phyloP scores from a whole-genome alignment of 2,329 filamentous ascomycete species.

The Talaromyces amestolkiae region DNA sequence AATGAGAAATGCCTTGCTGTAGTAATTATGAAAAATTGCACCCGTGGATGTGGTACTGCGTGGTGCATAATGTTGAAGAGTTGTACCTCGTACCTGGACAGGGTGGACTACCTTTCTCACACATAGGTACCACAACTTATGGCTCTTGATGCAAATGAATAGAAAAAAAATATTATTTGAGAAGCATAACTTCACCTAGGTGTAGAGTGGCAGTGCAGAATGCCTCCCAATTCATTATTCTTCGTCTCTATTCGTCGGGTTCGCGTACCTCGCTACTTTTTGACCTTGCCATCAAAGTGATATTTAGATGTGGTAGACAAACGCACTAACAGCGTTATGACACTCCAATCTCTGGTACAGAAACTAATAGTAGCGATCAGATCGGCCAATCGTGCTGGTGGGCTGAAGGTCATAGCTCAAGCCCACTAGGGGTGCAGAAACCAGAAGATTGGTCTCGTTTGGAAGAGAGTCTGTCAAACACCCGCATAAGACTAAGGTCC shows the following conservation, averaged over 20 bases:
- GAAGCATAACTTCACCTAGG: background rate
- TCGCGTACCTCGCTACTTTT: background rate
- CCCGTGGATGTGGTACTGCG: background rate
- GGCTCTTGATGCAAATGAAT: background rate
- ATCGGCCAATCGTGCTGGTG: background rate
- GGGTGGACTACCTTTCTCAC: background rate
- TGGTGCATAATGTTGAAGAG: background rate
- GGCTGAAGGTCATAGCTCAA: background rate
- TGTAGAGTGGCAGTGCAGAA: background rate
- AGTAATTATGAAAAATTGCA: background rate
- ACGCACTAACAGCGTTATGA: background rate
- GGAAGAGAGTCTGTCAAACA: slow-evolving; percentile 1
- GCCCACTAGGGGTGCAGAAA: background rate
- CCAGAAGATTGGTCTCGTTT: background rate
- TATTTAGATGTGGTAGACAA: background rate
- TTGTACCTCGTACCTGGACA: background rate
- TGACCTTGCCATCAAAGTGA: background rate
- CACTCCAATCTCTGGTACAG: background rate
- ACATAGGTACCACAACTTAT: background rate
- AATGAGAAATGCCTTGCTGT: background rate
- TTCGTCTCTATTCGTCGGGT: background rate
- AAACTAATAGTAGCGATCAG: background rate
- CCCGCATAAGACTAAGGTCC: background rate
- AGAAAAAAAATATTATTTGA: background rate
- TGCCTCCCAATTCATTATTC: background rate